phyloP scores from a whole-genome alignment of 768 basidiomycete genomes.

The Ramaria sp. region DNA sequence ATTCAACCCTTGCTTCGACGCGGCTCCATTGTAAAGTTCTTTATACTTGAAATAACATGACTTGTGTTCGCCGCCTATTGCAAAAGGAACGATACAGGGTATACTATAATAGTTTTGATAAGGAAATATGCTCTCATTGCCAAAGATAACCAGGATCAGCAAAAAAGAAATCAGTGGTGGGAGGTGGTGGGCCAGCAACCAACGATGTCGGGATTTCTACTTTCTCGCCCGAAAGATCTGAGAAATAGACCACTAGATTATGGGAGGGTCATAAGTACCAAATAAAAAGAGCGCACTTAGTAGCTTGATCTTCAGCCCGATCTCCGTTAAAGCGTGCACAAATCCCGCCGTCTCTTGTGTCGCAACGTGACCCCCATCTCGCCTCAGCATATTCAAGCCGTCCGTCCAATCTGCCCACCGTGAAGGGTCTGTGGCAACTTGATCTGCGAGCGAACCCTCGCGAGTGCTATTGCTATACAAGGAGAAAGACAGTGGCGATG shows the following conservation, averaged over 20 bases:
- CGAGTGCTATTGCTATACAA: conserved; percentile 50
- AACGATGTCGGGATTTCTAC: conserved; percentile 81
- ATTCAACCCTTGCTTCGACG: conserved; percentile 3
- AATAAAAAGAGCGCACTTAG: conserved; percentile 42
- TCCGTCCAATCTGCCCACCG: conserved; percentile 94
- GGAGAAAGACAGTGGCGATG: conserved; percentile 69
- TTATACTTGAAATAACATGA: not conserved
- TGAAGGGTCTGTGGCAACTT: conserved; percentile 65
- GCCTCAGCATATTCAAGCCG: conserved; percentile 77
- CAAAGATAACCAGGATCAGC: conserved; percentile 36
- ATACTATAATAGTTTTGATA: no score
- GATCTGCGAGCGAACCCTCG: conserved; percentile 66
- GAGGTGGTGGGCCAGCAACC: conserved; percentile 66
- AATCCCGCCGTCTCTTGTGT: conserved; percentile 82
- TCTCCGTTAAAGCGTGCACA: conserved; percentile 79
- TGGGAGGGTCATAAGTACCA: not conserved
- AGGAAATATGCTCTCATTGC: conserved; percentile 2
- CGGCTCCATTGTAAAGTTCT: not conserved
- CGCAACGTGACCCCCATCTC: conserved; percentile 72
- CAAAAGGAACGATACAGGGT: no score
- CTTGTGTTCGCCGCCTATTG: no score
- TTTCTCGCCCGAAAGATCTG: conserved; percentile 81
- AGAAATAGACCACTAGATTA: not conserved
- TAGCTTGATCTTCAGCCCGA: conserved; percentile 85
- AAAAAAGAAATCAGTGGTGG: conserved; percentile 78